Conservation (phyloP, 2,329 filamentous ascomycete species). For the Aspergillus pseudoviridinutans region DNA sequence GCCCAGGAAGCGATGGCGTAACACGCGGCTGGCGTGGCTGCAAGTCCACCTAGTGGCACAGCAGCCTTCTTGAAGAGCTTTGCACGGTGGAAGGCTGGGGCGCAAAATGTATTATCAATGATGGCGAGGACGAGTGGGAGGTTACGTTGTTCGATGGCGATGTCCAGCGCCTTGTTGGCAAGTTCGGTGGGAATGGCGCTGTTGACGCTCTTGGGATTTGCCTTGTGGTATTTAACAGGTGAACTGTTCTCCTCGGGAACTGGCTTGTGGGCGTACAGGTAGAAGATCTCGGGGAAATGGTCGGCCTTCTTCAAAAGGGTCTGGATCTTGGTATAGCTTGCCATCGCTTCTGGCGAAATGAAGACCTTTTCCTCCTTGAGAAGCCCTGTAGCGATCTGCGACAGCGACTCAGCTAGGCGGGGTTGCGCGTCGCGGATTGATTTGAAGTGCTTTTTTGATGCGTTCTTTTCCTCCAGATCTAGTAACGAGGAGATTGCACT, state of each 20-base stretch:
- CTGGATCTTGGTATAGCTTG: conserved; percentile 73
- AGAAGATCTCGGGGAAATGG: conserved; percentile 73
- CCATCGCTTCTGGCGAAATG: conserved; percentile 69
- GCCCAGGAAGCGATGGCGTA: conserved; percentile 69
- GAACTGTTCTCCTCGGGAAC: conserved; percentile 59
- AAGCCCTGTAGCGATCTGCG: conserved; percentile 61
- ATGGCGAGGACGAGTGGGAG: conserved; percentile 74
- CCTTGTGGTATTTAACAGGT: conserved; percentile 56
- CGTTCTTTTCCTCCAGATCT: conserved; percentile 37
- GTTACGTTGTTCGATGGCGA: conserved; percentile 75
- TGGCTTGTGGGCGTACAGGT: conserved; percentile 80
- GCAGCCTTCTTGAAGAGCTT: conserved; percentile 43
- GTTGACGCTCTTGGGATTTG: conserved; percentile 64
- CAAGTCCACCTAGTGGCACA: conserved; percentile 38
- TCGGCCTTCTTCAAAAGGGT: conserved; percentile 67
- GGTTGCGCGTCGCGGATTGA: conserved; percentile 28
- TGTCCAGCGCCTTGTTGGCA: conserved; percentile 69
- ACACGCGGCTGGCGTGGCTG: conserved; percentile 35
- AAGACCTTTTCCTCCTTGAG: conserved; percentile 72
- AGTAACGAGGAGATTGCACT: conserved; percentile 40
- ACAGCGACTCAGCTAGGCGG: conserved; percentile 44
- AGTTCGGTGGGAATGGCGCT: conserved; percentile 69
- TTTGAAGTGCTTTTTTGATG: conserved; percentile 19
- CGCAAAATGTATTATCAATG: conserved; percentile 58
- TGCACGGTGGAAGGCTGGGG: conserved; percentile 40